phyloP scores from a whole-genome alignment of 164 flowering plant genomes.

The Vitis riparia region DNA sequence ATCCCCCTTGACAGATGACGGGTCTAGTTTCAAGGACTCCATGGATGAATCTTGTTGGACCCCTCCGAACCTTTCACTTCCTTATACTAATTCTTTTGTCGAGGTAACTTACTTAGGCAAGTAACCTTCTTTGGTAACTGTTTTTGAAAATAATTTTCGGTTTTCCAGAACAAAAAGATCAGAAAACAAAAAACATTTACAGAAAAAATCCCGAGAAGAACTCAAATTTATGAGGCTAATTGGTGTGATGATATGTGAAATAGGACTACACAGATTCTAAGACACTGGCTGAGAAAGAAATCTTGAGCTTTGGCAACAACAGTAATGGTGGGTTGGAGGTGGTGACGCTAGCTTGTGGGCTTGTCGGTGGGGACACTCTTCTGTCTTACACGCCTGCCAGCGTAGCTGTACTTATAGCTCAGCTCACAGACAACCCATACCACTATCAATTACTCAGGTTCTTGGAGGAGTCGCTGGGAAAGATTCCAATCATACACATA shows the following conservation, averaged over 20 bases:
- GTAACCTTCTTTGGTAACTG: no score
- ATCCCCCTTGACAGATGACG: slow-evolving; percentile 30
- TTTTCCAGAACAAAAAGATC: neutral
- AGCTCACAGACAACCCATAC: neutral
- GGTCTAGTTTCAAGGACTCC: slow-evolving; percentile 27
- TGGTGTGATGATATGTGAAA: neutral
- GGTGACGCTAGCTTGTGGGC: slow-evolving; percentile 40
- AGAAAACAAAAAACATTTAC: no score
- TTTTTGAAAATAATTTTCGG: neutral
- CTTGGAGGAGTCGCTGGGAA: slow-evolving; percentile 37
- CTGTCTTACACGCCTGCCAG: slow-evolving; percentile 19
- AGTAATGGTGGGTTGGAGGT: slow-evolving; percentile 26
- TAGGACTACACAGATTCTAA: slow-evolving; percentile 44
- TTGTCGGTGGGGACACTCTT: slow-evolving; percentile 52
- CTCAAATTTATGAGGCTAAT: no score
- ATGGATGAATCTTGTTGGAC: slow-evolving; percentile 58
- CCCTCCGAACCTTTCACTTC: slow-evolving; percentile 24
- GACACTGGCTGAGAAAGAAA: slow-evolving; percentile 41
- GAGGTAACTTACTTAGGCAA: slow-evolving; percentile 15
- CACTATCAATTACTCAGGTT: slow-evolving; percentile 7
- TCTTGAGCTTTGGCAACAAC: slow-evolving; percentile 22
- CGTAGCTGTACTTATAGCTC: slow-evolving; percentile 15
- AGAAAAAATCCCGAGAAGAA: no score
- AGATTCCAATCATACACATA: slow-evolving; percentile 48
- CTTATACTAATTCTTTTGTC: slow-evolving; percentile 5